Base-by-base conservation (phyloP, 805 yeast genomes). In the Danielozyma ontarioensis region DNA sequence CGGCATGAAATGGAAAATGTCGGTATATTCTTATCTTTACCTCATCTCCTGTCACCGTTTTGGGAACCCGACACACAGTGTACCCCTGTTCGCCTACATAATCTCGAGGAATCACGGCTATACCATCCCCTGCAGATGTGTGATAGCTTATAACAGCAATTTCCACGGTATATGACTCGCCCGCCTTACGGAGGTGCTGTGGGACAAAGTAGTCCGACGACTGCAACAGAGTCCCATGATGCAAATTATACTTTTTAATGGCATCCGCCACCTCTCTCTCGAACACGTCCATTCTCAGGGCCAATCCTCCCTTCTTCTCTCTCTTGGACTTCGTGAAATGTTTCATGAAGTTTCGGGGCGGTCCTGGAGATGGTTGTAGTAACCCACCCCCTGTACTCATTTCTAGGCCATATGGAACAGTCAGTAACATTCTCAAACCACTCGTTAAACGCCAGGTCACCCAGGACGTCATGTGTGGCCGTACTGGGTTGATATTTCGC, bases 11-110 rank as follows among this genome's bases (percentile, higher is more conserved):
- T 2, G 42, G 40, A 29, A 55, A 54, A 35, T 66, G 71, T 31
- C 57, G 45, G 4, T 47, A 44, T 14, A 67, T 39, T 8, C 33
- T 27, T 0, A 63, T 53, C 2, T 41, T 37, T 1, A 62, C 69
- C 23, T 39, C 38, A 34, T 68, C 72, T 2, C 73, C 74, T 1
- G 53, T 51, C 3, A 59, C 38, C 1, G 70, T 51, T 29, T 66
- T 65, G 6, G 73, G 72, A 1, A 68, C 52, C 25, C 40, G 42
- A 4, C 64, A 40, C 7, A 62, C 48, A 2, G 59, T 51, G 33
- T 31, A 55, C 23, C 17, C 18, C 8, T 6, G 8, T 10, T 19
- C 8, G 22, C 22, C 22, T 6, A 19, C n/a, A 11, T 24, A 13
- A 5, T 11, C 26, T 12, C 22, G 22, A 6, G 22, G 10, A 6